Evolutionary conservation across 805 yeast species (phyloP), one percentile per base, ranked within the genome.

Genomic region (Wickerhamomyces tratensis): DNA sequence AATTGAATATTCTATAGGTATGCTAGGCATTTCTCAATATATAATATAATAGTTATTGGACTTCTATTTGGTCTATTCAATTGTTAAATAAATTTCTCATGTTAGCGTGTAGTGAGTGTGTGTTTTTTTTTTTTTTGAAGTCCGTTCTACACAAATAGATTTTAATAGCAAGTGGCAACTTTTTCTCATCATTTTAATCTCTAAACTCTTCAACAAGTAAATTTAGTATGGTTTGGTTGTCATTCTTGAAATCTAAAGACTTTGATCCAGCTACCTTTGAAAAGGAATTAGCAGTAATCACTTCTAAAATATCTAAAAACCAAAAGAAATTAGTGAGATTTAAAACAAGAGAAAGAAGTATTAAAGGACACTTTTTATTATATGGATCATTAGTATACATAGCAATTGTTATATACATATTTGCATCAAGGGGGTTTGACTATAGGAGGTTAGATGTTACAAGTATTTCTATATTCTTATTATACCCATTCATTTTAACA

Each of bases 231-330:
- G 48, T 42, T 7, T 49, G 54, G 55, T 36, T 54, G 25, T 49
- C 58, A 10, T 51, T 54, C 34, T 45, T 47, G 15, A 51, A 50
- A 38, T 55, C 65, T 1, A 61, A 55, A 37, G 51, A 51, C 41
- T 67, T 72, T 47, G 68, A 71, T 43, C 70, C 76, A 6, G 64
- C 65, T 26, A 46, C 50, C 36, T 72, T 65, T 50, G 79, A 74
- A 44, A 63, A 59, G 44, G 67, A 69, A 31, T 55, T 74, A 35
- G 63, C 68, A 20, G 37, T 49, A 3, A 42, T 74, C 11, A 58
- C 75, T 0, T 55, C 53, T 3, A 56, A 59, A 26, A 71, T 73
- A 36, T 43, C 60, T 3, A 46, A 38, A 25, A 52, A 54, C 11
- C 56, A 63, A 39, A 54, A 57, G 39, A 56, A 51, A 27, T 41